Evolutionary conservation across 2,329 filamentous ascomycete genomes (phyloP).

Genomic region (Fusarium equiseti): DNA sequence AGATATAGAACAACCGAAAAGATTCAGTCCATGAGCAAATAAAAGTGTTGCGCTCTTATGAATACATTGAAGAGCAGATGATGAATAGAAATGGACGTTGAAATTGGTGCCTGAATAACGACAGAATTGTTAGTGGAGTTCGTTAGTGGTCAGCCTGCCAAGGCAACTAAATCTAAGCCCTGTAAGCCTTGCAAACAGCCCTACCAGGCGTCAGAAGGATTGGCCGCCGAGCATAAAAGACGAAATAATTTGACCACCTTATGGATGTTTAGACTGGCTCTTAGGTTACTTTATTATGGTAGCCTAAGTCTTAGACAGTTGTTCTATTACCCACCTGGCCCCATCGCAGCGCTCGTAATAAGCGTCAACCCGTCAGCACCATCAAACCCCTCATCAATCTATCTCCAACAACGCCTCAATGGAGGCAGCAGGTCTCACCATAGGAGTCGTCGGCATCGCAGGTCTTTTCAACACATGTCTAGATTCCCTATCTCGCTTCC

Average conservation of each 20-base stretch:
- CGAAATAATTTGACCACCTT: too few relatives aligned
- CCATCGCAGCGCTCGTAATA: neutral
- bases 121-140: too few relatives aligned
- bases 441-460: constrained; percentile 20
- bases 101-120: too few relatives aligned
- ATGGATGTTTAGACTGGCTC: too few relatives aligned
- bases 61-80: too few relatives aligned
- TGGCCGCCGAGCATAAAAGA: too few relatives aligned
- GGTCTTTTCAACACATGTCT: constrained; percentile 40
- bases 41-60: too few relatives aligned
- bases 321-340: neutral
- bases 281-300: too few relatives aligned
- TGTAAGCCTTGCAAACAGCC: neutral
- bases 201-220: neutral
- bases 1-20: too few relatives aligned
- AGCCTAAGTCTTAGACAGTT: too few relatives aligned
- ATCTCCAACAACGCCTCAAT: neutral
- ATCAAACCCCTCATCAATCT: neutral
- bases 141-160: neutral
- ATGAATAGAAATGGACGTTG: too few relatives aligned
- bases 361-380: neutral
- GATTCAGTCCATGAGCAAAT: too few relatives aligned
- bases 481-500: constrained; percentile 30
- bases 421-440: neutral
- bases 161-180: neutral